Conservation (phyloP, 2,329 filamentous ascomycete species). For the Cryoendolithus antarcticus region DNA sequence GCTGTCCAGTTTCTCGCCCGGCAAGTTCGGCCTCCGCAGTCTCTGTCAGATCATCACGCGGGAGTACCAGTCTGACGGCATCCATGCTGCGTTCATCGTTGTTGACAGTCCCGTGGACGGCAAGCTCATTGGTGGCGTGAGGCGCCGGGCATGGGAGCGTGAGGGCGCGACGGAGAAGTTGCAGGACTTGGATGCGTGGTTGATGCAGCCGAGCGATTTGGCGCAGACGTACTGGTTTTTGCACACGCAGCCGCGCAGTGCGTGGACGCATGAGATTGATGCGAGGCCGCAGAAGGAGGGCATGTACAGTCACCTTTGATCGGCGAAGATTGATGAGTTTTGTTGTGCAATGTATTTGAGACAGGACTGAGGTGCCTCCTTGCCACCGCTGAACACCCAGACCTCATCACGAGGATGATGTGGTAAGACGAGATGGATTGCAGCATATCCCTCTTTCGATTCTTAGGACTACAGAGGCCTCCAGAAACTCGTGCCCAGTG, state of each 20-base stretch:
- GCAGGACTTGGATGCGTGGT: slow-evolving; percentile 5
- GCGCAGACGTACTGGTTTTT: slow-evolving; percentile 12
- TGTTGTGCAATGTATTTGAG: no score
- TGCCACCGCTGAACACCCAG: no score
- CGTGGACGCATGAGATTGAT: slow-evolving; percentile 16
- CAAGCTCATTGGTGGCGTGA: slow-evolving; percentile 8
- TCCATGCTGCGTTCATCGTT: slow-evolving; percentile 6
- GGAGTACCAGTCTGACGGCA: slow-evolving; percentile 6
- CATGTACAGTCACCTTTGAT: slow-evolving; percentile 5
- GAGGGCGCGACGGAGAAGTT: slow-evolving; percentile 7
- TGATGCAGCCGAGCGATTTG: slow-evolving; percentile 7
- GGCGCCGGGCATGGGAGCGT: slow-evolving; percentile 5
- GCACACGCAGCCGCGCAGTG: slow-evolving; percentile 14
- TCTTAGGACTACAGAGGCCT: no score
- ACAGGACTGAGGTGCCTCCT: no score
- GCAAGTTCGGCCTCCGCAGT: slow-evolving; percentile 13
- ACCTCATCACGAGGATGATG: no score
- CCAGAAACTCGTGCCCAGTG: no score
- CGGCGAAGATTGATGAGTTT: neutral
- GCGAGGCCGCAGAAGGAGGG: slow-evolving; percentile 13
- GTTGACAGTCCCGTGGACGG: slow-evolving; percentile 7
- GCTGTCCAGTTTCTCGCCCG: slow-evolving; percentile 12
- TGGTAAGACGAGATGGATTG: no score
- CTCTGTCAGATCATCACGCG: slow-evolving; percentile 8
- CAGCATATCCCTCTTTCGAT: no score